These are phyloP conservation scores for Blastobotrys raffinosifermentans DNA, from an alignment of 1,139 yeast species.

Conservation along the genomic window DNA sequence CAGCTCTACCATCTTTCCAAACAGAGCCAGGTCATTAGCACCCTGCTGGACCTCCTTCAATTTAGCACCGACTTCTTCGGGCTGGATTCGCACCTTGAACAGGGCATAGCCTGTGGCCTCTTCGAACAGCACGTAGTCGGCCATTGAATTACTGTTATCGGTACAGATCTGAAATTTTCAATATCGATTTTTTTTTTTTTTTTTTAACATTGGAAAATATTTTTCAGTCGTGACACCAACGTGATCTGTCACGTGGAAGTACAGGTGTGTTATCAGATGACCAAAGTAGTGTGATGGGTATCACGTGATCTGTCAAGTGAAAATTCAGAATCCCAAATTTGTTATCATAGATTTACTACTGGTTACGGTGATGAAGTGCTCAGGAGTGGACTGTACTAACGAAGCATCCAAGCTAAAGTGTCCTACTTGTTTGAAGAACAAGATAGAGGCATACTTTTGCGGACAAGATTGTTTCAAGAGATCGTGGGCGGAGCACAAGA, in stretches of 20 bases:
- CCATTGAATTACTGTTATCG: constrained; percentile 44
- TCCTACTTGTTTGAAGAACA: constrained; percentile 82
- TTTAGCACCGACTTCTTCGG: constrained; percentile 89
- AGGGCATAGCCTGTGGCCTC: constrained; percentile 98
- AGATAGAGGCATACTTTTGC: constrained; percentile 62
- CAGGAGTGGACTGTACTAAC: constrained; percentile 61
- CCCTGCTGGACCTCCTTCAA: constrained; percentile 93
- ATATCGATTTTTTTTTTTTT: constrained; percentile 7
- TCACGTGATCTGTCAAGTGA: no score
- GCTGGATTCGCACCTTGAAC: constrained; percentile 89
- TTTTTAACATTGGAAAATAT: constrained; percentile 1
- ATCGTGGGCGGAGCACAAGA: constrained; percentile 58
- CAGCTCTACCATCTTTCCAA: constrained; percentile 88
- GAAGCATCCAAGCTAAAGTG: constrained; percentile 77
- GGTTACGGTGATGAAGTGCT: neutral
- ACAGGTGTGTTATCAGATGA: no score
- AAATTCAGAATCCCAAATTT: no score
- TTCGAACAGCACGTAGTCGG: constrained; percentile 92
- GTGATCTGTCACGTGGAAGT: no score
- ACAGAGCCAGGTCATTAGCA: constrained; percentile 76
- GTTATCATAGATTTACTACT: no score
- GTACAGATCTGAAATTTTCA: constrained; percentile 3
- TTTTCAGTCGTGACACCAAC: no score
- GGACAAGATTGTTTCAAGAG: constrained; percentile 78
- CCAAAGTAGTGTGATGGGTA: no score